Base-by-base conservation (phyloP, 192 early-diverging fungal genomes). In the Coemansia furcata region DNA sequence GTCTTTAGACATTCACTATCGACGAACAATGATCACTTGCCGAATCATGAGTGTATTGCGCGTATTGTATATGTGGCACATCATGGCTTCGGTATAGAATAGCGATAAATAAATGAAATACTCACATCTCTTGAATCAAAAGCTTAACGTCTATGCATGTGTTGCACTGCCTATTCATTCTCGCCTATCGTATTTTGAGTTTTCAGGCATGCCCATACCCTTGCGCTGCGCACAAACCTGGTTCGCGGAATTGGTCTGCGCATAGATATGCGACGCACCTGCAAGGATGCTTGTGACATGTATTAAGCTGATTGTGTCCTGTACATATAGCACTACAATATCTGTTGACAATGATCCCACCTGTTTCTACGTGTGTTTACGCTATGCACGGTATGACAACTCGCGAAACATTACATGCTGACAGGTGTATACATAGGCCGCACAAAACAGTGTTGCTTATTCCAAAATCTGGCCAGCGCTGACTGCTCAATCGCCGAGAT, bases 251-350 rank as follows among this genome's bases (percentile, higher is more conserved):
- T 19, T 58, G 35, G 55, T n/a, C 14, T 3, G 43, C n/a, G n/a
- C 63, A 50, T 37, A 30, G 44, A 15, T 35, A 26, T 36, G 33
- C 46, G 6, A 15, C 47, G 30, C 54, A 4, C 4, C 58, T 60
- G 58, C 58, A 60, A 39, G 35, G 36, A 19, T 21, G 58, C 36
- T 14, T 23, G 63, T 65, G 63, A 54, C 47, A 54, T 54, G 21
- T 39, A 65, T 65, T 52, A 65, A 65, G 23, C 21, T 1, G 7
- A 64, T 50, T 64, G 63, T 64, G 9, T 19, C 33, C 11, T 32
- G 26, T 17, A 36, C 14, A 58, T 8, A 21, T 35, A 37, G 54
- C 54, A 30, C 32, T 30, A 15, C 19, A 9, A 17, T 30, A 55
- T 32, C 12, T 55, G 54, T 7, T 12, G 17, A 55, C 55, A 58